phyloP scores from a whole-genome alignment of 495 filamentous ascomycete species.

The Aspergillus bertholletiae region DNA sequence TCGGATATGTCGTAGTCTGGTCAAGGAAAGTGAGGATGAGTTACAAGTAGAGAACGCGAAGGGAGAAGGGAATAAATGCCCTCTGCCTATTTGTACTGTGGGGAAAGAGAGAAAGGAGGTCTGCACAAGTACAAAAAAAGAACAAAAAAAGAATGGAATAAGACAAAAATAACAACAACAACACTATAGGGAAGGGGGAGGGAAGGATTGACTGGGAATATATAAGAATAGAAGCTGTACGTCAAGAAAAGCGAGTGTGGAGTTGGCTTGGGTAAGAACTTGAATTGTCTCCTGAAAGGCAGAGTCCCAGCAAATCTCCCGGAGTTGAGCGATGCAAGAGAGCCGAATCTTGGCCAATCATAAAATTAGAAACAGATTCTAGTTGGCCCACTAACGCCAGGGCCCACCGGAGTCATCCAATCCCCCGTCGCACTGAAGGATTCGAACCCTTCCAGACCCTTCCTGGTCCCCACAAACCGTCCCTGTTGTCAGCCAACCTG shows the following conservation, averaged over 20 bases:
- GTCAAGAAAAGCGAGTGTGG: slow-evolving; percentile 13
- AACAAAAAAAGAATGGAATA: not conserved
- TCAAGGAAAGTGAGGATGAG: not conserved
- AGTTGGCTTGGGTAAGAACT: slow-evolving; percentile 1
- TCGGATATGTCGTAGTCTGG: slow-evolving; percentile 9
- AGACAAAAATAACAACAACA: slow-evolving; percentile 2
- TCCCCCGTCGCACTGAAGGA: not conserved
- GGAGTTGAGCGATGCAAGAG: not conserved
- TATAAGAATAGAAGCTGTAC: slow-evolving; percentile 10
- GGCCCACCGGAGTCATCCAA: not conserved
- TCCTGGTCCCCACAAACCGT: not conserved
- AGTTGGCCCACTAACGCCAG: not conserved
- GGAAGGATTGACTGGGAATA: slow-evolving; percentile 10
- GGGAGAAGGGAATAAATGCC: slow-evolving; percentile 1
- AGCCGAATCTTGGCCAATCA: not conserved
- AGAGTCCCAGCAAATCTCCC: not conserved
- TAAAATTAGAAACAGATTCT: not conserved
- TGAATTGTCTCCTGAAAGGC: slow-evolving; percentile 4
- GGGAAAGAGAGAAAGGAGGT: not conserved
- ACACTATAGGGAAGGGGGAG: not conserved
- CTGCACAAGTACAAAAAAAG: not conserved
- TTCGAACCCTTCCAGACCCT: slow-evolving; percentile 7
- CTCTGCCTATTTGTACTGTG: slow-evolving; percentile 1
- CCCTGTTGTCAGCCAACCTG: slow-evolving; percentile 1
- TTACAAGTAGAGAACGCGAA: not conserved